These are phyloP conservation scores for Avena atlantica DNA, from an alignment of 176 grass and related monocot species.

Conservation along the genomic window DNA sequence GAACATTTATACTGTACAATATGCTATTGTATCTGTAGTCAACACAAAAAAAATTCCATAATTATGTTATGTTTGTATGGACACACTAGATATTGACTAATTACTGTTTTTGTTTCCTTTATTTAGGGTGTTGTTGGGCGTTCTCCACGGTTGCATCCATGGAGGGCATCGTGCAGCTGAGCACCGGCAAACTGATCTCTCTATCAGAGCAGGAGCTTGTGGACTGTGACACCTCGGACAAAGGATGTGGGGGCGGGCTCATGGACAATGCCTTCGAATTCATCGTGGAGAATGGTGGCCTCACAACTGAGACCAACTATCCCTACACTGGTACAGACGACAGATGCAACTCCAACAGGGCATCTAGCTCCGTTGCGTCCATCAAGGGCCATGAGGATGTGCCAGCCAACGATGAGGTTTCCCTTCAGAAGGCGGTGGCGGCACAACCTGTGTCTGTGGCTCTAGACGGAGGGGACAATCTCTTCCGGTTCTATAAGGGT, in stretches of 20 bases:
- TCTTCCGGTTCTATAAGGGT: constrained; percentile 48
- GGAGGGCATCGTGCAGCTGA: constrained; percentile 60
- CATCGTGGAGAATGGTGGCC: constrained; percentile 23
- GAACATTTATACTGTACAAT: neutral
- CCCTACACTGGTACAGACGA: constrained; percentile 45
- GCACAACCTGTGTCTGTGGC: constrained; percentile 46
- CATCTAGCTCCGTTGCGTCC: constrained; percentile 5
- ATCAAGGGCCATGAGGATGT: constrained; percentile 56
- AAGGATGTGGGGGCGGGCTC: constrained; percentile 48
- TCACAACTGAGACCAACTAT: constrained; percentile 38
- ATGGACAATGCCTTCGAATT: constrained; percentile 57
- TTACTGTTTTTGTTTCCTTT: neutral
- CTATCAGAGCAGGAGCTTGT: constrained; percentile 66
- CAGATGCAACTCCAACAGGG: constrained; percentile 45
- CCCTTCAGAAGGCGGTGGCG: constrained; percentile 48
- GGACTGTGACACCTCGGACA: constrained; percentile 52
- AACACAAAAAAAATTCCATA: neutral
- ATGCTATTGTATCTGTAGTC: neutral
- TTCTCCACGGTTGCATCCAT: constrained; percentile 59
- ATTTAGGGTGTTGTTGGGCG: constrained; percentile 43
- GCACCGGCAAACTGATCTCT: constrained; percentile 55
- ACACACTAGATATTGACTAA: neutral
- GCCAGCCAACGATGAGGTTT: constrained; percentile 45
- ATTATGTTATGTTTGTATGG: too few relatives aligned
- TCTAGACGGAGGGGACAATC: constrained; percentile 38